Evolutionary conservation across 2,329 filamentous ascomycete genomes (phyloP), one percentile per base, ranked within the genome.

Genomic region (Aspergillus aculeatinus): DNA sequence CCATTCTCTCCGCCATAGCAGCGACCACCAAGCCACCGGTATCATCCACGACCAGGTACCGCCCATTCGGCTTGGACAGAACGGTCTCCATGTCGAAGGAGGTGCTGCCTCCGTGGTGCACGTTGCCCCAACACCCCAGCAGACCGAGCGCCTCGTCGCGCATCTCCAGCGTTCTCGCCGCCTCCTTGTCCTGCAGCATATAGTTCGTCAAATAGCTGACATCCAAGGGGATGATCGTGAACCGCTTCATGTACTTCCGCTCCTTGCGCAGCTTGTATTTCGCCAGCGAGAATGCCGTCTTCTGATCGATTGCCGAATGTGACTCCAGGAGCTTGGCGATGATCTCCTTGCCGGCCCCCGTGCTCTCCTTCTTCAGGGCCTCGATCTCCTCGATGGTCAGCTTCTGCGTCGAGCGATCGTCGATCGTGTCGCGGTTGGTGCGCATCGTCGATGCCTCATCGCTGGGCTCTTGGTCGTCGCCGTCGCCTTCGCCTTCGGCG

Each of bases 261-360:
- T 91, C 89, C 80, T 99, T 99, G 50, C 96, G 83, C 19, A 98
- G 81, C 70, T 95, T 96, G 77, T 99, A 99, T 76, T 99, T 99
- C 48, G 94, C 93, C 60, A 97, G 81, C 2, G 92, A 96, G 71
- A 96, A 99, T 0, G 87, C 84, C 0, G 95, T 98, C 82, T 99
- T 99, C 79, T 98, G 90, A 67, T 96, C 92, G 48, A 99, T 83
- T 1, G 89, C 90, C 19, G 90, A 88, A 76, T 99, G 95, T 48
- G 92, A 95, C 31, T 92, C 84, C 76, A 99, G 85, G 27, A 99
- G 87, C 77, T 93, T 96, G n/a, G 91, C 89, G 64, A 99, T 95
- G 51, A 99, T 85, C 55, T 96, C 93, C 73, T 90, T 90, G 12
- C 93, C 94, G 0, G 91, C 91, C 5, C 88, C 88, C 3, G 88